A percentile compares a stretch with the other conserved stretches of the same genome.
Evolutionary conservation across 148 eudicot genomes (phyloP).

Genomic region (Camellia japonica): DNA sequence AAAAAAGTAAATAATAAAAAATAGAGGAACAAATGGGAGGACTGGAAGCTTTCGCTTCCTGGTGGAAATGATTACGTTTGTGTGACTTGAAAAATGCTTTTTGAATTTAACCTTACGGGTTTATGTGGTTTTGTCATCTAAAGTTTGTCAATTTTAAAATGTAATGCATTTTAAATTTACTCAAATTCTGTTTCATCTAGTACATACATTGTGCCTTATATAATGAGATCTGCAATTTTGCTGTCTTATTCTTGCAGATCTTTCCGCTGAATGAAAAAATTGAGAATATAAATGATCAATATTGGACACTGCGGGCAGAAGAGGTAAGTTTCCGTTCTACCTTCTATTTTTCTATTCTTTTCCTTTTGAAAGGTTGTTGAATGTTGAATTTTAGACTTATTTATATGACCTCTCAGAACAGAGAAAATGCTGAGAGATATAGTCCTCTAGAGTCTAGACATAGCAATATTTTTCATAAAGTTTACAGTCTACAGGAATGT

Average conservation of each 20-base stretch:
- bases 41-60: neutral
- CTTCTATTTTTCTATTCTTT: neutral
- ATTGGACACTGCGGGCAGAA: constrained; percentile 86
- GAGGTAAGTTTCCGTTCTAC: constrained; percentile 48
- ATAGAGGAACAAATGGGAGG: neutral
- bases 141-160: neutral
- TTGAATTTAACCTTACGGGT: neutral
- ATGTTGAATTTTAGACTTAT: neutral
- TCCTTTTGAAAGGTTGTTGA: neutral
- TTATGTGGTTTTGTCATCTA: neutral
- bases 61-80: neutral
- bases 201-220: neutral
- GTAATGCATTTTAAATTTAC: neutral
- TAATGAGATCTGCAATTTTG: neutral
- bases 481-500: neutral
- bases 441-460: neutral
- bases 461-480: neutral
- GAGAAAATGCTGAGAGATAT: neutral
- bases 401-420: neutral
- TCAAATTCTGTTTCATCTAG: neutral
- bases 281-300: constrained; percentile 77
- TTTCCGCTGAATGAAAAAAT: constrained; percentile 68
- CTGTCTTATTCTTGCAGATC: constrained; percentile 42
- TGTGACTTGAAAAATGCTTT: neutral
- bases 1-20: neutral